A percentile compares a stretch with the other conserved stretches of the same genome.
Conservation (phyloP, 2,329 filamentous ascomycete genomes). For the Paecilomyces sp. region DNA sequence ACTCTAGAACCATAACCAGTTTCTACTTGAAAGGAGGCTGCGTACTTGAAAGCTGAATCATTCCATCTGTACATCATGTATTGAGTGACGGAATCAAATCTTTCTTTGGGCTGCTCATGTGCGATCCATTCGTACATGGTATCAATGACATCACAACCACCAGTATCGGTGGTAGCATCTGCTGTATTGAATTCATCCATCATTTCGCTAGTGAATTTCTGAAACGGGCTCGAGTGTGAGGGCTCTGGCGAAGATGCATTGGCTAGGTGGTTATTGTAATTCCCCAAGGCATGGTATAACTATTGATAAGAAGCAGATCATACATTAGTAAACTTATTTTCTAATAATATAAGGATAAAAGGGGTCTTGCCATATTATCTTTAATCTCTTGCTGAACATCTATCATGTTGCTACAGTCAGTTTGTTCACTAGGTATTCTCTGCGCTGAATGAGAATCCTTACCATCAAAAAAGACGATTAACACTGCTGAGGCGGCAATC, state of each 20-base stretch:
- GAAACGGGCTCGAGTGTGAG: not conserved
- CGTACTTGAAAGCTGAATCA: not conserved
- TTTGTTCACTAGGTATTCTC: no score
- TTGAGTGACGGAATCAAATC: not conserved
- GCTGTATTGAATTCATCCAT: not conserved
- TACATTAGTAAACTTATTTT: no score
- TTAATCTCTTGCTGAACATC: not conserved
- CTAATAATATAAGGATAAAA: no score
- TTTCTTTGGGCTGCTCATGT: not conserved
- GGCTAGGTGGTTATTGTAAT: not conserved
- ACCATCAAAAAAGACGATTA: not conserved
- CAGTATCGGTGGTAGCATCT: not conserved
- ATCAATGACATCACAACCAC: not conserved
- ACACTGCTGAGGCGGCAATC: not conserved
- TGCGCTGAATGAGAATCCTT: not conserved
- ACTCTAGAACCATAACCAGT: no score
- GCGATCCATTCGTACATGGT: not conserved
- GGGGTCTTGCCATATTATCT: not conserved
- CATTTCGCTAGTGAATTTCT: not conserved
- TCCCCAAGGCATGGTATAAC: not conserved
- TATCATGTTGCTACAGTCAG: not conserved
- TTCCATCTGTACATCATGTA: not conserved
- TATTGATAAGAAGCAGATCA: no score
- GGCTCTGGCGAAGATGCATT: not conserved
- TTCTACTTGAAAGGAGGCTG: no score